Base-by-base conservation (phyloP, 345 rosid species). In the Salix exigua region DNA sequence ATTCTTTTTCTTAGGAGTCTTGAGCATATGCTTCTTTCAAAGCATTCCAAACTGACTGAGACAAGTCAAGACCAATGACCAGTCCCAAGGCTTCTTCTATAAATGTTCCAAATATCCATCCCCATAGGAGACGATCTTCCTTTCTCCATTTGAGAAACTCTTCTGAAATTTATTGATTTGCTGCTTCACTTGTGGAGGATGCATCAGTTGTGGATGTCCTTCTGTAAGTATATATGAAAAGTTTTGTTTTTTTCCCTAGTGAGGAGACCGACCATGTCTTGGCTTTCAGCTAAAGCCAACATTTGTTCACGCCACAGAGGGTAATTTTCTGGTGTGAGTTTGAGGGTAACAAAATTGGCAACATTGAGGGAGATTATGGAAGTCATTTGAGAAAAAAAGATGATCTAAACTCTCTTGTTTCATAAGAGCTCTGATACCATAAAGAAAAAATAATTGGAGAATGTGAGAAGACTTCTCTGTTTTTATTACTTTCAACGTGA, bases 311-410 rank as follows among this genome's bases (percentile, higher is more conserved):
- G 35, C 73, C 73, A 70, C 7, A 70, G 37, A 21, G 73, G 73
- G 18, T 70, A 70, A 23, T 70, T 70, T 3, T 28, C 35, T 23
- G 19, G 73, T 44, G 55, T 70, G 60, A 70, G 61, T 48, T 70
- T 69, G 6, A 69, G 55, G 48, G 72, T 69, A 44, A 69, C 55
- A 40, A 69, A 69, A 10, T 69, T 69, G 30, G 31, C 72, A 21
- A 69, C 55, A 44, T 69, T 69, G 5, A 69, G 25, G 12, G 72
- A 69, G 2, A 63, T 63, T 63, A 10, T 63, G 1, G 33, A 69
- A 44, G 73, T 30, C 71, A 68, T 66, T n/a, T n/a, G 17, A 23
- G 19, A 2, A 1, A 37, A 4, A 16, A 38, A 38, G n/a, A 7
- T 35, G 1, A 28, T 28, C 2, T 28, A 26, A 62, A 62, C 66